Evolutionary conservation across 2,329 filamentous ascomycete genomes (phyloP), one percentile per base, ranked within the genome.

Genomic region (Calonectria leucothoes): DNA sequence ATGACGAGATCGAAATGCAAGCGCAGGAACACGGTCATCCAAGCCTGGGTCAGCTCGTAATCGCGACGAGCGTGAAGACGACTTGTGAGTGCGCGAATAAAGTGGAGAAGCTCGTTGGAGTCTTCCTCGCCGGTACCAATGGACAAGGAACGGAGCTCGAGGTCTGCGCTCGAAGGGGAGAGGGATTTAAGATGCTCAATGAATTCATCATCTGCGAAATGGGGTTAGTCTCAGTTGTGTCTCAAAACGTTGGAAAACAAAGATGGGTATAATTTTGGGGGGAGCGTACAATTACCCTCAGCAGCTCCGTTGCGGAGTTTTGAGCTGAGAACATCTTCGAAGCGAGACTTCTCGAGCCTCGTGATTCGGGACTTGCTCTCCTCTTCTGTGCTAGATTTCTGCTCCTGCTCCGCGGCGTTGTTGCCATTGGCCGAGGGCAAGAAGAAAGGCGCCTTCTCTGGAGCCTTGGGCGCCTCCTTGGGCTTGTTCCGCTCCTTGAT

Each of bases 381-480:
- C 2, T 87, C 84, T 17, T 86, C 84, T 1, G 82, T 83, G 14
- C 80, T 82, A 4, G 80, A 39, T 20, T 81, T 77, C 14, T 79
- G 77, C 49, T 84, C 81, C 15, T 82, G 81, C 3, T 75, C 80
- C 70, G 90, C 87, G 1, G 85, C 80, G 35, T 84, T 84, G 1
- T 84, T 84, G 5, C 82, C 84, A 8, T 89, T 88, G 6, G 93
- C 86, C 0, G 93, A 93, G 0, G 95, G 95, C 5, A 98, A 88
- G 88, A 98, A 98, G 88, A 98, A 98, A 0, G 97, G 97, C 0
- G 96, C 96, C 82, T 97, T 98, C 82, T 98, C 95, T 0, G 97
- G 97, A 8, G 92, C 91, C 85, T 98, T 98, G 20, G 96, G 96
- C 0, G 96, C 91, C 83, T 98, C 95, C 77, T 92, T 96, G 0